Evolutionary conservation across 768 basidiomycete genomes (phyloP).

Genomic region (Suillus fuscotomentosus): DNA sequence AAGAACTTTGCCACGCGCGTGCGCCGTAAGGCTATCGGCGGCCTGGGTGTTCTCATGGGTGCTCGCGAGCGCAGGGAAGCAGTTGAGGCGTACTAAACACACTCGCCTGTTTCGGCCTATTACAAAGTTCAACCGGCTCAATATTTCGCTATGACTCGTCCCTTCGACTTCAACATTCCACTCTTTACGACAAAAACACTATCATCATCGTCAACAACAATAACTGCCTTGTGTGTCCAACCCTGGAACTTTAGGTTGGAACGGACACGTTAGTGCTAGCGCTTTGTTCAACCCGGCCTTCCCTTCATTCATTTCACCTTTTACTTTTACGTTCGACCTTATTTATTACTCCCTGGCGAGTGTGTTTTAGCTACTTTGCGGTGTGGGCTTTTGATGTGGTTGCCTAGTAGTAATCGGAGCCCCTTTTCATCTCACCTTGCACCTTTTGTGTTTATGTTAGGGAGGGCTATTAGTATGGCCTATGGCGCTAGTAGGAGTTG

Average conservation of each 20-base stretch:
- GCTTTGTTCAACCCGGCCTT: conserved; percentile 3
- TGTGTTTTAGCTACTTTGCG: not conserved
- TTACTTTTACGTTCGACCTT: conserved; percentile 2
- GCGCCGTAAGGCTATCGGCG: conserved; percentile 81
- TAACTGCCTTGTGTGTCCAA: conserved; percentile 1
- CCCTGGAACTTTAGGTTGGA: conserved; percentile 9
- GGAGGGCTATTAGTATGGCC: not conserved
- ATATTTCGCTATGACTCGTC: conserved; percentile 10
- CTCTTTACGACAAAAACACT: conserved; percentile 14
- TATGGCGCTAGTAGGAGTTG: not conserved
- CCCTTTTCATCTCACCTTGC: not conserved
- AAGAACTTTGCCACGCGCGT: conserved; percentile 89
- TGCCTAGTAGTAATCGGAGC: not conserved
- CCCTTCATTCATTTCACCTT: conserved; percentile 5
- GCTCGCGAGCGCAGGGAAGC: conserved; percentile 78
- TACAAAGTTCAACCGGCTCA: not conserved
- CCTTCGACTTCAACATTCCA: conserved; percentile 17
- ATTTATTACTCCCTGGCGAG: conserved; percentile 3
- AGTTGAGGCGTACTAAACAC: conserved; percentile 63
- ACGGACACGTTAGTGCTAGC: conserved; percentile 11
- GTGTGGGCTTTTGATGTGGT: not conserved
- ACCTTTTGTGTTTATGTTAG: not conserved
- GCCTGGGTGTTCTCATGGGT: conserved; percentile 75
- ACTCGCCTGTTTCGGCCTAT: conserved; percentile 3
- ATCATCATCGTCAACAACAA: not conserved